A percentile compares a stretch with the other conserved stretches of the same genome.
phyloP scores from a whole-genome alignment of 2,329 filamentous ascomycete genomes.

The Epichloe aotearoae region DNA sequence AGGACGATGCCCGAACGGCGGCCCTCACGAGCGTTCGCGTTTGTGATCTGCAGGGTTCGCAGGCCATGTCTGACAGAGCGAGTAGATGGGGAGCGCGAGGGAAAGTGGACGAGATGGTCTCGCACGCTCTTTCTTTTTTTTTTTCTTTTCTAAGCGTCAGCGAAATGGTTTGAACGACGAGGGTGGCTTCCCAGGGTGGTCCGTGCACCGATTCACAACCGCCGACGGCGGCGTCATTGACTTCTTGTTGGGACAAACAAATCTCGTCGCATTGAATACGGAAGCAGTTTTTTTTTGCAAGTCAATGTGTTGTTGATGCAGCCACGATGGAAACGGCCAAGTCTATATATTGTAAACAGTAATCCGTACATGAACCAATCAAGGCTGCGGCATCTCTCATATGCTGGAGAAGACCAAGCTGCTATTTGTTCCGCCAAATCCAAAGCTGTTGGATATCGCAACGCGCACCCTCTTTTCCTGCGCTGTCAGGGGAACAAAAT shows the following conservation, averaged over 20 bases:
- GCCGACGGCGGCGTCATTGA: not conserved
- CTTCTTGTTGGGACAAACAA: not conserved
- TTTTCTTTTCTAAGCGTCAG: not conserved
- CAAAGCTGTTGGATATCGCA: conserved; percentile 88
- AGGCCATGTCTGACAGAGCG: conserved; percentile 25
- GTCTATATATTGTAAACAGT: no score
- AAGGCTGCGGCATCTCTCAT: not conserved
- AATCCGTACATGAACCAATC: no score
- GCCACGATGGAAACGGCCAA: no score
- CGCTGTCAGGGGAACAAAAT: conserved; percentile 63
- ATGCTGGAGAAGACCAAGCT: conserved; percentile 58
- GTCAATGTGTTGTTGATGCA: not conserved
- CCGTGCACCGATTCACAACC: not conserved
- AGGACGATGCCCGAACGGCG: conserved; percentile 16
- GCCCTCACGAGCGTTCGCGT: conserved; percentile 26
- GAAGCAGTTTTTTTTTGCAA: not conserved
- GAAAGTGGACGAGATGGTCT: no score
- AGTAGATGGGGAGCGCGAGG: no score
- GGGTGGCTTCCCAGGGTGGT: not conserved
- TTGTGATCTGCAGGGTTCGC: conserved; percentile 34
- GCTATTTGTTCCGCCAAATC: conserved; percentile 94
- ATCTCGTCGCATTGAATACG: not conserved
- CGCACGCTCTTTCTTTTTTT: no score
- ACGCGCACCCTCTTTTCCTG: conserved; percentile 60
- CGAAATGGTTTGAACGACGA: not conserved